Conservation (phyloP, 2,329 filamentous ascomycete species). For the Apiospora kogelbergensis region DNA sequence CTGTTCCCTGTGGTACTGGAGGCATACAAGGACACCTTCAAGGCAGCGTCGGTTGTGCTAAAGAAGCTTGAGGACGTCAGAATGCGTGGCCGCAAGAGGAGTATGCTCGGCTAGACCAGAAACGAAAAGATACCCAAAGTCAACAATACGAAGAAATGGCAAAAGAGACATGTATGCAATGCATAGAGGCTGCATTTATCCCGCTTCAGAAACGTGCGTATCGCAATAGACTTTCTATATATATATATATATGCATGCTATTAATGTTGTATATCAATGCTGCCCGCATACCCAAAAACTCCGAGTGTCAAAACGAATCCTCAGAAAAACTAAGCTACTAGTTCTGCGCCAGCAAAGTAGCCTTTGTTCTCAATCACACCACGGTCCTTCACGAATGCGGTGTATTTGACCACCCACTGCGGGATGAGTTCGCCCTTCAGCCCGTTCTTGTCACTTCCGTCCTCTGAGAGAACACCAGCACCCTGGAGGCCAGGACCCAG, state of each 20-base stretch:
- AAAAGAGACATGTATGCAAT: conserved; percentile 7
- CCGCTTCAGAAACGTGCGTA: conserved; percentile 9
- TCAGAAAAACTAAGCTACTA: conserved; percentile 39
- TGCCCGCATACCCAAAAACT: neutral
- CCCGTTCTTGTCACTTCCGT: conserved; percentile 51
- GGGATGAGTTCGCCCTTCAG: conserved; percentile 78
- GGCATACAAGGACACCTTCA: conserved; percentile 73
- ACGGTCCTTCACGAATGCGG: conserved; percentile 87
- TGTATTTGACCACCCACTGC: conserved; percentile 97
- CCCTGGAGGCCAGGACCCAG: conserved; percentile 71
- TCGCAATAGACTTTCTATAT: conserved; percentile 9
- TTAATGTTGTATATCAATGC: conserved; percentile 5
- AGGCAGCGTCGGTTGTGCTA: conserved; percentile 72
- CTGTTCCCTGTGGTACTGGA: conserved; percentile 73
- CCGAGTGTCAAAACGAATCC: conserved; percentile 5
- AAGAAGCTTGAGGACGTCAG: conserved; percentile 88
- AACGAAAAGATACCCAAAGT: neutral
- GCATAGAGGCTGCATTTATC: neutral
- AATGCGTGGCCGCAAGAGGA: conserved; percentile 91
- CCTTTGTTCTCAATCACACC: conserved; percentile 98
- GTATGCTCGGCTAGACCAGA: conserved; percentile 76
- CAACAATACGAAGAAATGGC: neutral
- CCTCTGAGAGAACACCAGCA: conserved; percentile 71
- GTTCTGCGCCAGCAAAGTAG: conserved; percentile 85
- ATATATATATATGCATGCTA: conserved; percentile 19